A percentile compares a stretch with the other conserved stretches of the same genome.
These are phyloP conservation scores for Trametes meyenii DNA, from an alignment of 768 basidiomycete genomes.

Conservation along the genomic window DNA sequence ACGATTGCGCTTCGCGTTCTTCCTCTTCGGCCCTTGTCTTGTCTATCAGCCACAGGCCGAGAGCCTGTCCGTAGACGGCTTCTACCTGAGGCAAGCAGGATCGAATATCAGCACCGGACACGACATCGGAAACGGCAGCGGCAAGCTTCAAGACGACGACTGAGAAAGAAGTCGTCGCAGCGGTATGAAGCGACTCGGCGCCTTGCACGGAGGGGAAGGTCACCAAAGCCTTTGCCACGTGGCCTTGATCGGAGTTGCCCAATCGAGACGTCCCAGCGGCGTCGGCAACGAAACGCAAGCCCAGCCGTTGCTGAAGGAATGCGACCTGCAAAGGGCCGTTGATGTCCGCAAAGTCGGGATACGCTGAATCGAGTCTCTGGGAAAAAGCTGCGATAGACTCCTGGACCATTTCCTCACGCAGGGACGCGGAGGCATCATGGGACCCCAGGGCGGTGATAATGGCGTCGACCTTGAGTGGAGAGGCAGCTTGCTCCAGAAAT, in stretches of 20 bases:
- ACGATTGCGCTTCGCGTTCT: constrained; percentile 64
- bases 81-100: constrained; percentile 44
- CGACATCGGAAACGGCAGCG: constrained; percentile 47
- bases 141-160: constrained; percentile 52
- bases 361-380: constrained; percentile 68
- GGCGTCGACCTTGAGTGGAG: constrained; percentile 49
- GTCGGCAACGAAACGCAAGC: constrained; percentile 58
- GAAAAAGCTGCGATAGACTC: constrained; percentile 78
- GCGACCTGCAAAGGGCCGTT: constrained; percentile 66
- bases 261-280: constrained; percentile 1
- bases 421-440: constrained; percentile 40
- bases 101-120: constrained; percentile 42
- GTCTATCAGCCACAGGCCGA: constrained; percentile 85
- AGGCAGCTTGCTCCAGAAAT: constrained; percentile 65
- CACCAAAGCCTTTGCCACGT: constrained; percentile 40
- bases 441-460: constrained; percentile 45
- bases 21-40: constrained; percentile 66
- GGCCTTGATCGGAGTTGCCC: not conserved
- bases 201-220: constrained; percentile 58
- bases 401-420: constrained; percentile 75
- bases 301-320: constrained; percentile 67
- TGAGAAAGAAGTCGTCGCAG: constrained; percentile 39
- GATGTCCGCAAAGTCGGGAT: constrained; percentile 75
- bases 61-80: constrained; percentile 64
- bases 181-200: constrained; percentile 37